Conservation (phyloP, 2,329 filamentous ascomycete species). For the Reticulascus tulasneorum region DNA sequence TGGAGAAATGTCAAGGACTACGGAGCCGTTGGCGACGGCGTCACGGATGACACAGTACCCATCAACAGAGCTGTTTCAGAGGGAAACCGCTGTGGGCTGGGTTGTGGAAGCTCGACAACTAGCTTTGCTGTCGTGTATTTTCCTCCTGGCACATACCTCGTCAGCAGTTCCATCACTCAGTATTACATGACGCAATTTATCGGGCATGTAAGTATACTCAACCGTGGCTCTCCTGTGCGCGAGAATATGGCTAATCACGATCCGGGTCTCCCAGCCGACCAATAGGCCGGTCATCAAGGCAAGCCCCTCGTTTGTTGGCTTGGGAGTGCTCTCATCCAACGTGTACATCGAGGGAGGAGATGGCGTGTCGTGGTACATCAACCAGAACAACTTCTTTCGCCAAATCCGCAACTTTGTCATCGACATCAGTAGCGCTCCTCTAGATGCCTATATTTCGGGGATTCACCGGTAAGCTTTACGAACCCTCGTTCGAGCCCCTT, state of each 20-base stretch:
- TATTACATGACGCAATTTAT: conserved; percentile 11
- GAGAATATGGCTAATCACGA: no score
- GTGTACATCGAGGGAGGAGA: neutral
- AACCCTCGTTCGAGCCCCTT: no score
- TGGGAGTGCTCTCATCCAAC: conserved; percentile 52
- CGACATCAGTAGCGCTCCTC: conserved; percentile 37
- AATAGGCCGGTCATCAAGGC: conserved; percentile 42
- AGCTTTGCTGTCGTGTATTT: conserved; percentile 16
- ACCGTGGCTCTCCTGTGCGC: no score
- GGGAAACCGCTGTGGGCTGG: conserved; percentile 12
- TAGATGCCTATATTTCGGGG: conserved; percentile 28
- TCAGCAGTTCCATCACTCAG: conserved; percentile 7
- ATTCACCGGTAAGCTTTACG: no score
- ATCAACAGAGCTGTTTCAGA: conserved; percentile 6
- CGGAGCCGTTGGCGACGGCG: neutral
- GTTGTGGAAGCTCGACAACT: conserved; percentile 11
- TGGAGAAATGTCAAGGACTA: no score
- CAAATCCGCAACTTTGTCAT: conserved; percentile 63
- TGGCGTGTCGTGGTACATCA: conserved; percentile 30
- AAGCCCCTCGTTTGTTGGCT: conserved; percentile 48
- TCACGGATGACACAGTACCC: neutral
- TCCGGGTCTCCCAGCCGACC: no score
- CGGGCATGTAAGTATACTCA: neutral
- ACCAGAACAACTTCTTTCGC: conserved; percentile 58
- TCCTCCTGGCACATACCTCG: conserved; percentile 13